Evolutionary conservation across 306 rosid genomes (phyloP), one percentile per base, ranked within the genome.

Genomic region (Lathyrus oleraceus): DNA sequence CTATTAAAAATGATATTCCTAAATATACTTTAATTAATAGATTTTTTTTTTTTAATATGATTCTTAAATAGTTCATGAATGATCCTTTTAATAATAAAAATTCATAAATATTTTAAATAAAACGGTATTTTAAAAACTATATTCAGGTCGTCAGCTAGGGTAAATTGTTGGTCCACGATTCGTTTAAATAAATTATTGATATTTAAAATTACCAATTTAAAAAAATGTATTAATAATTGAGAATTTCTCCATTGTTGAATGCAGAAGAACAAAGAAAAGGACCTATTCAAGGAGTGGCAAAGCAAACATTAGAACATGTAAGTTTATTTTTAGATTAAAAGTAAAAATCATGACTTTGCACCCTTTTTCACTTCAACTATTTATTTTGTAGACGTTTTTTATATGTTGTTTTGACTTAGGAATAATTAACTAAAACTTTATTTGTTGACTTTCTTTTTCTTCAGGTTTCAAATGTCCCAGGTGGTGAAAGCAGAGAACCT

Each of bases 401-500:
- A 10, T 57, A 6, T 57, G n/a, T 66, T 43, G 60, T 10, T 66
- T 45, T 49, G 60, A 71, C 30, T 14, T 21, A 3, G 53, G 40
- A 21, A 25, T 45, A 23, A 15, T 32, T 61, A 6, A 53, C 14
- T 62, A n/a, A 62, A 42, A 20, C 27, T 19, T 10, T 30, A 42
- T 56, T 59, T 74, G 20, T 59, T 67, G 36, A 49, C 65, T 49
- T 78, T 66, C 69, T 65, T 76, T 65, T 73, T 61, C 54, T 77
- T 83, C 71, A 87, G 89, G 74, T 60, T 64, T 68, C 79, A 19
- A 77, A 53, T 32, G 66, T 49, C 71, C 54, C 70, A 8, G 70
- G 20, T 63, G 76, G 19, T 61, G 49, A 48, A 76, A 67, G 53
- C 74, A 66, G 25, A 42, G 73, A 32, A 36, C 67, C 80, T 32